Evolutionary conservation across 148 eudicot genomes (phyloP).

Genomic region (Fagopyrum esculentum): DNA sequence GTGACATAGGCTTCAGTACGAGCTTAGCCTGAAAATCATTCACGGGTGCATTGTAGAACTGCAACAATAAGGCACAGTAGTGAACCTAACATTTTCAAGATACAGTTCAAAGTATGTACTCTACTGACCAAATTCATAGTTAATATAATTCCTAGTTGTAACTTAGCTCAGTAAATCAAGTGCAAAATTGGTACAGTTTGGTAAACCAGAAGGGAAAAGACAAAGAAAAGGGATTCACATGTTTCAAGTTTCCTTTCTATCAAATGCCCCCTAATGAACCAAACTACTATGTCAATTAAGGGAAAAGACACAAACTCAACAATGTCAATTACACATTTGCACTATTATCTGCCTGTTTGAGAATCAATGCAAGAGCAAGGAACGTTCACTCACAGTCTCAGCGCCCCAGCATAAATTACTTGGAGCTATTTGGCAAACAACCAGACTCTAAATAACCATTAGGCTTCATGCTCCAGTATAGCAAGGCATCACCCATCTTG

Average conservation of each 20-base stretch:
- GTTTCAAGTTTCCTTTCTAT: not conserved
- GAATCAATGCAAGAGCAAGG: not conserved
- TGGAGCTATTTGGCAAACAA: not conserved
- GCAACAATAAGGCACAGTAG: conserved; percentile 17
- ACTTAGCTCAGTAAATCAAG: not conserved
- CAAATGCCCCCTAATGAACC: not conserved
- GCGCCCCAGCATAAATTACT: not conserved
- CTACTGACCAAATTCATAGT: not conserved
- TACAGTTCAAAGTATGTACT: not conserved
- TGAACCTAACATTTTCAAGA: not conserved
- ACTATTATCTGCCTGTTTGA: not conserved
- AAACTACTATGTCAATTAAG: not conserved
- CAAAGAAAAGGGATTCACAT: not conserved
- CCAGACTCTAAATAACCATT: not conserved
- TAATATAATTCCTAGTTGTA: not conserved
- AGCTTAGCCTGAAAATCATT: conserved; percentile 75
- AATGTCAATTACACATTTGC: not conserved
- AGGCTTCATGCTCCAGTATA: no score
- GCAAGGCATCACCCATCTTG: no score
- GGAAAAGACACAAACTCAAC: not conserved
- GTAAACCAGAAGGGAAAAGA: not conserved
- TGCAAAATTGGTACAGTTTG: not conserved
- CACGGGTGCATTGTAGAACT: conserved; percentile 75
- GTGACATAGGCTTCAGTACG: conserved; percentile 73
- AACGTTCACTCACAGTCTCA: not conserved